These are phyloP conservation scores for Cystobasidiopsis lactophilus DNA, from an alignment of 768 basidiomycete species.

Conservation along the genomic window DNA sequence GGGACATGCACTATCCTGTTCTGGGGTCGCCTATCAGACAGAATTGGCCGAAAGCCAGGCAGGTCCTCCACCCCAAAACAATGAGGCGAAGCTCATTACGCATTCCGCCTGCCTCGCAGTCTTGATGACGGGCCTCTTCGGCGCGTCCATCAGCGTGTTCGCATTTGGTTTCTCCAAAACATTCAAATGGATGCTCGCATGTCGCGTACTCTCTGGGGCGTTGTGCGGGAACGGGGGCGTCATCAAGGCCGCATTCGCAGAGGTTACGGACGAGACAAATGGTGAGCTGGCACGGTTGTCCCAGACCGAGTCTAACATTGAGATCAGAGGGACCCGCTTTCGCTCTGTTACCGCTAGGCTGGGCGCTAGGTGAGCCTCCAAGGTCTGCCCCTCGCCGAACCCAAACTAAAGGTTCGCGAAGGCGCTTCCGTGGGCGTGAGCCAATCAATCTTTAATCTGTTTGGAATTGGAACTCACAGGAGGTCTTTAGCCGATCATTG, in stretches of 20 bases:
- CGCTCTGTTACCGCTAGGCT: slow-evolving; percentile 15
- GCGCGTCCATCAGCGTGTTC: slow-evolving; percentile 12
- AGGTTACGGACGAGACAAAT: slow-evolving; percentile 18
- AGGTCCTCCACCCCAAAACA: no score
- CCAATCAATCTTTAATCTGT: no score
- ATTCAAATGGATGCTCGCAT: slow-evolving; percentile 11
- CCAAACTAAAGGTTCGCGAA: not conserved
- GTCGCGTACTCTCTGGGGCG: slow-evolving; percentile 10
- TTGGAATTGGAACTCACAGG: no score
- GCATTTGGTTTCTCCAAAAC: slow-evolving; percentile 12
- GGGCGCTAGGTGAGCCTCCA: slow-evolving; percentile 10
- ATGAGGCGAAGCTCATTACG: no score
- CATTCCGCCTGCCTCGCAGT: no score
- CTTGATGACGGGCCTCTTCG: slow-evolving; percentile 14
- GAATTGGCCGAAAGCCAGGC: slow-evolving; percentile 19
- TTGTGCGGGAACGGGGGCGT: slow-evolving; percentile 4
- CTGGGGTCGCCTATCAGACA: slow-evolving; percentile 18
- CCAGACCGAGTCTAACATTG: not conserved
- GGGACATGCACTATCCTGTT: slow-evolving; percentile 12
- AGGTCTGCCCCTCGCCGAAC: not conserved
- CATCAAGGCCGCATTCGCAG: slow-evolving; percentile 13
- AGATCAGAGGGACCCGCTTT: slow-evolving; percentile 14
- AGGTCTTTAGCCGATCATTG: slow-evolving; percentile 16
- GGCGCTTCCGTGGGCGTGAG: not conserved
- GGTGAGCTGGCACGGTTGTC: not conserved